Evolutionary conservation across 805 yeast genomes (phyloP).

Genomic region (Starmerella sirachaensis): DNA sequence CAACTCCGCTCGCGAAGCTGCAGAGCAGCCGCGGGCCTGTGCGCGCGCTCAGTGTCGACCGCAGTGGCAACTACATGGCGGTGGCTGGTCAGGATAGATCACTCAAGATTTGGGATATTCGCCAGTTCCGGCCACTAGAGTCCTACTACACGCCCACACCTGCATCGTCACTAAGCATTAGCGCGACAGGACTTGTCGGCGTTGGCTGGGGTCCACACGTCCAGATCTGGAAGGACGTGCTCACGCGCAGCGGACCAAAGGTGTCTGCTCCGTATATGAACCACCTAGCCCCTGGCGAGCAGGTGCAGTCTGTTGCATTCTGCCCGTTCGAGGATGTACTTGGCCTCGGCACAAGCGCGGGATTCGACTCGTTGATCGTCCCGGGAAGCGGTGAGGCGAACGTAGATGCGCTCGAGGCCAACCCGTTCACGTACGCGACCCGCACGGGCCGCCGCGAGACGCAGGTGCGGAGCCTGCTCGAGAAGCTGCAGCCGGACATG

Average conservation of each 20-base stretch:
- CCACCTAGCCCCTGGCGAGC: slow-evolving; percentile 70
- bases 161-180: slow-evolving; percentile 62
- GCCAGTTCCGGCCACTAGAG: slow-evolving; percentile 67
- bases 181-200: slow-evolving; percentile 76
- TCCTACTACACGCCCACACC: slow-evolving; percentile 73
- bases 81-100: slow-evolving; percentile 79
- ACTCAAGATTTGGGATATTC: slow-evolving; percentile 84
- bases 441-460: slow-evolving; percentile 85
- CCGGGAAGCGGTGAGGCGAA: slow-evolving; percentile 99
- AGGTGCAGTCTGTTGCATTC: slow-evolving; percentile 52
- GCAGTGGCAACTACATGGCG: slow-evolving; percentile 91
- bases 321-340: slow-evolving; percentile 96
- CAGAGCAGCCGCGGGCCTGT: slow-evolving; percentile 80
- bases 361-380: slow-evolving; percentile 71
- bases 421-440: slow-evolving; percentile 87
- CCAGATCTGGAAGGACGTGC: slow-evolving; percentile 82
- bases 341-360: slow-evolving; percentile 71
- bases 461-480: slow-evolving; percentile 74
- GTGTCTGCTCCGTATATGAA: slow-evolving; percentile 86
- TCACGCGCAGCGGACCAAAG: slow-evolving; percentile 37
- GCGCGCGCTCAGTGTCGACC: slow-evolving; percentile 68
- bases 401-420: slow-evolving; percentile 82
- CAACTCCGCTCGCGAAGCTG: slow-evolving; percentile 72
- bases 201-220: slow-evolving; percentile 96
- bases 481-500: slow-evolving; percentile 85